Evolutionary conservation across 441 rosid genomes (phyloP).

Genomic region (Euphorbia schlechtendalii): DNA sequence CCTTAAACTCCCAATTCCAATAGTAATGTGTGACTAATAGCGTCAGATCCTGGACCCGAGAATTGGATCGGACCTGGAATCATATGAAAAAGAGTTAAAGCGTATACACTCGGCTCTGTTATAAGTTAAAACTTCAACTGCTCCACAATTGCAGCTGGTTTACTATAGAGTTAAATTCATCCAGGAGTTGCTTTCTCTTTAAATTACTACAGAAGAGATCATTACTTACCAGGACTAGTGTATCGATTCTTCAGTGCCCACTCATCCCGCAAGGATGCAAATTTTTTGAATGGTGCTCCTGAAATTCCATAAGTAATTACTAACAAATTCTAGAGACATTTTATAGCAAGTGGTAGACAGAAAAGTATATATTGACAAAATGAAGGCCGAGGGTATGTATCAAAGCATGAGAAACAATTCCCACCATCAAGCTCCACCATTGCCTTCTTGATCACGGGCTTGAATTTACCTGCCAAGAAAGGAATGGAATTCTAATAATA

Average conservation of each 20-base stretch:
- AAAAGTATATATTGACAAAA: background rate
- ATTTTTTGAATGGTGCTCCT: conserved; percentile 92
- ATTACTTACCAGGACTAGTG: conserved; percentile 79
- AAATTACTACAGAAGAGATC: background rate
- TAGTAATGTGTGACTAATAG: conserved; percentile 60
- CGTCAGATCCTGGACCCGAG: conserved; percentile 57
- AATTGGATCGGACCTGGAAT: conserved; percentile 89
- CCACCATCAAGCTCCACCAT: conserved; percentile 97
- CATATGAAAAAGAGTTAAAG: background rate
- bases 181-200: background rate
- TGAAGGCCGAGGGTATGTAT: background rate
- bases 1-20: conserved; percentile 71
- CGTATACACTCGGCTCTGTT: too few species aligned
- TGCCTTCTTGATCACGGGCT: conserved; percentile 99
- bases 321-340: background rate
- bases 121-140: too few species aligned
- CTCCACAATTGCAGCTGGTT: too few species aligned
- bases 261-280: conserved; percentile 64
- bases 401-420: conserved; percentile 5
- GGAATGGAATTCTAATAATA: background rate
- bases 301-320: conserved; percentile 16
- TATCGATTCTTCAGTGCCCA: conserved; percentile 84
- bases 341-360: background rate
- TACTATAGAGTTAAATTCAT: too few species aligned
- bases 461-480: conserved; percentile 59